phyloP scores from a whole-genome alignment of 345 rosid species.

The Geranium brycei region DNA sequence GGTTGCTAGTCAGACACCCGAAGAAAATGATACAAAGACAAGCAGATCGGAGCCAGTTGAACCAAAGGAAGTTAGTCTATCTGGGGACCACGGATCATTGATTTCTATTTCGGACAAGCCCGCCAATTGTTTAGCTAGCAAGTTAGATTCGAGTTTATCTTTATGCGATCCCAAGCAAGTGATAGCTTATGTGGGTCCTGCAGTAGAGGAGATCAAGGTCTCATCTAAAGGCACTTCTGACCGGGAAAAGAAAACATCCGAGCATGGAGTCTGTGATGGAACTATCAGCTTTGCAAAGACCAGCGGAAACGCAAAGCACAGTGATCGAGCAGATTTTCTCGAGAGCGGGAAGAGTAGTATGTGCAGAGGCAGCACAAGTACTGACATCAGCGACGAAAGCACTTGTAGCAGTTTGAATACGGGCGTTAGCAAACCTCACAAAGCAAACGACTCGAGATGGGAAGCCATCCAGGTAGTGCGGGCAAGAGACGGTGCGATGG shows the following conservation, averaged over 20 bases:
- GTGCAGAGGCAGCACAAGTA: constrained; percentile 58
- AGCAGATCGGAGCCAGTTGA: constrained; percentile 23
- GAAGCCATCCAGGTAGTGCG: constrained; percentile 75
- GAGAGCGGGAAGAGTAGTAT: constrained; percentile 42
- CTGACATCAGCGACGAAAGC: constrained; percentile 68
- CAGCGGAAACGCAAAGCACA: constrained; percentile 28
- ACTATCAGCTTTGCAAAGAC: constrained; percentile 25
- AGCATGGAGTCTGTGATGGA: constrained; percentile 17
- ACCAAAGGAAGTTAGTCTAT: constrained; percentile 9
- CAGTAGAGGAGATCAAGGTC: constrained; percentile 9
- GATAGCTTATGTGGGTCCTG: constrained; percentile 14
- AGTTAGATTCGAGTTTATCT: constrained; percentile 18
- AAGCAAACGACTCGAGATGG: constrained; percentile 66
- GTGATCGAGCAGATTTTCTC: constrained; percentile 31
- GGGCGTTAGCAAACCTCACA: constrained; percentile 56
- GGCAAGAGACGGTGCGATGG: constrained; percentile 46
- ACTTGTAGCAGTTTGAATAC: constrained; percentile 57
- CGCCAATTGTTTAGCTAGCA: no score
- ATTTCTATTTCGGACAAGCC: constrained; percentile 14
- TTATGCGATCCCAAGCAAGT: constrained; percentile 28
- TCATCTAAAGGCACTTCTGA: constrained; percentile 14
- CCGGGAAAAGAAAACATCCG: constrained; percentile 19
- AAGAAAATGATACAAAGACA: constrained; percentile 20
- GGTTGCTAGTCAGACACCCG: constrained; percentile 19
- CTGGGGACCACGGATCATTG: constrained; percentile 14